Conservation (phyloP, 176 grass and related monocot genomes). For the Bothriochloa decipiens region DNA sequence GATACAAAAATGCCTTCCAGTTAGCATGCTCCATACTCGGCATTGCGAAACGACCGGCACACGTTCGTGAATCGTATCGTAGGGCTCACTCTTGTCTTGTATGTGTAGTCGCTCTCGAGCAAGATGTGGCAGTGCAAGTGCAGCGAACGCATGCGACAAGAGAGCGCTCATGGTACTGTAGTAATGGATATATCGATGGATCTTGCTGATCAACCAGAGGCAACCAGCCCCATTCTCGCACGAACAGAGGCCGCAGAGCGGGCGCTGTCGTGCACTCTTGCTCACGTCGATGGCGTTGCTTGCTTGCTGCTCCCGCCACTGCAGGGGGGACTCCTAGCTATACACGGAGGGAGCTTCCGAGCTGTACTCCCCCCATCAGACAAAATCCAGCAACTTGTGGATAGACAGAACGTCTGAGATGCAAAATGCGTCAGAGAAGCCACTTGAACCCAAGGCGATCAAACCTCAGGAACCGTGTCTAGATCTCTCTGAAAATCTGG, state of each 20-base stretch:
- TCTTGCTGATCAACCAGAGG: too few species aligned
- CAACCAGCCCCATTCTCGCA: too few species aligned
- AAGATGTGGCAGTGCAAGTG: not conserved
- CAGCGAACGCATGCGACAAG: not conserved
- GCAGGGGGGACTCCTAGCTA: not conserved
- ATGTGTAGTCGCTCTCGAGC: not conserved
- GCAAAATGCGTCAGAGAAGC: slow-evolving; percentile 40
- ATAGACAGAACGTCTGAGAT: too few species aligned
- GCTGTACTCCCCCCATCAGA: too few species aligned
- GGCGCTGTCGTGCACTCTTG: not conserved
- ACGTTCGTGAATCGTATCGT: not conserved
- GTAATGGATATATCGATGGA: too few species aligned
- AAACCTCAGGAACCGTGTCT: slow-evolving; percentile 32
- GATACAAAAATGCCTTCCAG: not conserved
- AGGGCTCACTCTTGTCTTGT: not conserved
- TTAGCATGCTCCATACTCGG: too few species aligned
- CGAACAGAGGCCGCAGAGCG: not conserved
- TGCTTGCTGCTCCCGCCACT: slow-evolving; percentile 3
- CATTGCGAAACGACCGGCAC: too few species aligned
- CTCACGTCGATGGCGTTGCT: not conserved
- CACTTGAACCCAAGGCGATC: not conserved
- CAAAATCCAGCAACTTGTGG: slow-evolving; percentile 32
- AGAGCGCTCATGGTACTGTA: too few species aligned
- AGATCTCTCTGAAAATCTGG: slow-evolving; percentile 33
- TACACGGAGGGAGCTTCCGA: too few species aligned